Base-by-base conservation (phyloP, 257 asterid genomes). In the Rubia yunnanensis region DNA sequence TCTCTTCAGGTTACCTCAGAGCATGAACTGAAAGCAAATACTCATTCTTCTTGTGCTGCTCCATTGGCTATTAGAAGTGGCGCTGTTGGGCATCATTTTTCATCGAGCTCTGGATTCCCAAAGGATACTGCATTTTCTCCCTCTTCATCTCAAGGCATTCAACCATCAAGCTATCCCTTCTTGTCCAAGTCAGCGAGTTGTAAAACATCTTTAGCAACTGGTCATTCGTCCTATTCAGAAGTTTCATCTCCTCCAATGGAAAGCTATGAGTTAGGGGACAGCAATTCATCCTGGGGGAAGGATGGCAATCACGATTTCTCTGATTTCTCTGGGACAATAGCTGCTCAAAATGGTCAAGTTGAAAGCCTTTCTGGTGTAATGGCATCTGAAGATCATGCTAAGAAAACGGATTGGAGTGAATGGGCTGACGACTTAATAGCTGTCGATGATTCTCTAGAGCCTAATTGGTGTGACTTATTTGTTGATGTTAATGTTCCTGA, bases 361-460 rank as follows among this genome's bases (percentile, higher is more conserved):
- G 89, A 82, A 64, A 74, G 65, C 24, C 64, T 71, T 72, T 31
- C 80, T 10, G 79, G 73, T 22, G 75, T 71, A 31, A 73, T 62
- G 68, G 64, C 70, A 15, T 75, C 83, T 28, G 83, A 77, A 48
- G 88, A 79, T 41, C 73, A 69, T 46, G 46, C 24, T 39, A 84
- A 54, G 79, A 77, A 75, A 81, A 68, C 79, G 30, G 88, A 86
- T 65, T 88, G 88, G 95, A 81, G 73, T 64, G 90, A 83, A 50
- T 88, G 96, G 96, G 84, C 86, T 0, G 83, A 88, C 56, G 82
- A 86, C 82, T 73, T 86, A 54, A 79, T 86, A 73, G 70, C 78
- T 34, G 86, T 74, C 24, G 90, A 88, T 59, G 88, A 77, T 58
- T 26, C 84, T 0, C 73, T 81, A n/a, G 95, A 74, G 63, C 65